Base-by-base conservation (phyloP, 371 early-diverging fungal species). In the Mucor circinelloides region DNA sequence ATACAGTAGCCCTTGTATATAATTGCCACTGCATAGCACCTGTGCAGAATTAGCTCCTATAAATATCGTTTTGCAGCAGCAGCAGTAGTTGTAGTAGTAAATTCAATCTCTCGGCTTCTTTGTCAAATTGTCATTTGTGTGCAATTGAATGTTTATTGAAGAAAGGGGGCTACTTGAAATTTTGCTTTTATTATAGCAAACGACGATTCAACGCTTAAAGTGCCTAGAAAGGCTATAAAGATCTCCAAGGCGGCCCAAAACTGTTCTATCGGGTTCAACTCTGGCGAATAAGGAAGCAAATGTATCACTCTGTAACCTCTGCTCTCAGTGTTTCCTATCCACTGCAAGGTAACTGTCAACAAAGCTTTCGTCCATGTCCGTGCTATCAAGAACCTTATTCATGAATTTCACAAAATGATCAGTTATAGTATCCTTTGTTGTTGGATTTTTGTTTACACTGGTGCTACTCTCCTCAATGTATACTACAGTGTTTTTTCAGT, bases 141-240 rank as follows among this genome's bases (percentile, higher is more conserved):
- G 60, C 27, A 66, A 60, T 5, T 60, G 66, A 67, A 59, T 66
- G 66, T 66, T 66, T 60, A 66, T 67, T 67, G 55, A 67, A 60
- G 61, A 13, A n/a, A n/a, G n/a, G n/a, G n/a, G 30, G 66, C 40
- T 64, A 64, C 28, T 46, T 64, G 21, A 25, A 36, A 44, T 34
- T 54, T 58, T n/a, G n/a, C n/a, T n/a, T n/a, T n/a, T n/a, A n/a
- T n/a, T n/a, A n/a, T n/a, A n/a, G n/a, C n/a, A n/a, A n/a, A n/a
- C n/a, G n/a, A 61, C 54, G 55, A 65, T 58, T 25, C 62, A 46
- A 38, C 63, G 58, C 44, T 68, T 68, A 52, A 62, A 68, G 38
- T 68, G 68, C 7, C 48, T 61, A 58, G 23, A 61, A 46, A 68
- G 55, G 15, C 36, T 57, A 31, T 57, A 15, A 50, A 68, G 27